These are phyloP conservation scores for Anethum foeniculum DNA, from an alignment of 140 eudicot genomes.

Conservation along the genomic window DNA sequence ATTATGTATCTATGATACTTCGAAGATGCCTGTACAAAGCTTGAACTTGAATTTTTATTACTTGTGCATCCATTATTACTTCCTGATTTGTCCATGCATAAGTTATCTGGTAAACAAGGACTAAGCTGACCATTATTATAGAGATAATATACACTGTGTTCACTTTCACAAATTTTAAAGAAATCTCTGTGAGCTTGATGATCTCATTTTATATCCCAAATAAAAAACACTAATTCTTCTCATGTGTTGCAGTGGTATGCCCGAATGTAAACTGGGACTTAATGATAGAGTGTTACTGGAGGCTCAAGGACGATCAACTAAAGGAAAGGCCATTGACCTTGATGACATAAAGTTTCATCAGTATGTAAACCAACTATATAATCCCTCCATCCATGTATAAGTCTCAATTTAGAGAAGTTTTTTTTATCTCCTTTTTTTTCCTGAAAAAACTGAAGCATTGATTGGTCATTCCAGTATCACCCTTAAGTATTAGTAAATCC, in stretches of 20 bases:
- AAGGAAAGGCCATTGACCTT: slow-evolving; percentile 91
- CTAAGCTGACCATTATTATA: background rate
- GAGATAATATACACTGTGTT: background rate
- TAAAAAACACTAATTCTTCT: background rate
- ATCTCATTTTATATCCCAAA: background rate
- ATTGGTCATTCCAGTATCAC: background rate
- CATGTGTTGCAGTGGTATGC: slow-evolving; percentile 82
- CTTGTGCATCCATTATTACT: background rate
- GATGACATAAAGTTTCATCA: slow-evolving; percentile 97
- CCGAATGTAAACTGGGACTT: slow-evolving; percentile 94
- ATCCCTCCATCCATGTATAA: background rate
- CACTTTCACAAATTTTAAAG: background rate
- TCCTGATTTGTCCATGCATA: background rate
- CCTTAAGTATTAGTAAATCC: background rate
- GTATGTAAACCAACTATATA: slow-evolving; percentile 32
- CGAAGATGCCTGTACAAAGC: background rate
- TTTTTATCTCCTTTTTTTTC: background rate
- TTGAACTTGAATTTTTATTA: background rate
- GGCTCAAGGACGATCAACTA: slow-evolving; percentile 84
- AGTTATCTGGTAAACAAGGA: background rate
- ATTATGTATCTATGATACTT: background rate
- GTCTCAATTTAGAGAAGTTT: background rate
- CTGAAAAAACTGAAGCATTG: background rate
- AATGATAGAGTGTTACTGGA: slow-evolving; percentile 92
- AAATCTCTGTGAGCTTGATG: background rate